Evolutionary conservation across 345 rosid genomes (phyloP).

Genomic region (Eucalyptus shirleyi): DNA sequence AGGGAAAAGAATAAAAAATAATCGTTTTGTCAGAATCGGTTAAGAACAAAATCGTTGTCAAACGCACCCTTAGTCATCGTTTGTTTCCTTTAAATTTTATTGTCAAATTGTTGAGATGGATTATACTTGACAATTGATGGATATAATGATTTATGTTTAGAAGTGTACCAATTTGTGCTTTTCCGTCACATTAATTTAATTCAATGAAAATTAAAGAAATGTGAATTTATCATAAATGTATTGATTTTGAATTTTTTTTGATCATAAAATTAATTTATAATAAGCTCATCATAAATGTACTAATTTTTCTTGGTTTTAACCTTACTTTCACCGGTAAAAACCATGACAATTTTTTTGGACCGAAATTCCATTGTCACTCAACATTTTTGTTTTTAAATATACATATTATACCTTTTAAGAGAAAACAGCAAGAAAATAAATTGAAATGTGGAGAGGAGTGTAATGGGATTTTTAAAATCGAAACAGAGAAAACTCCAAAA

Average conservation of each 20-base stretch:
- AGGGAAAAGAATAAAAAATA: no score
- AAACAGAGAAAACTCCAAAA: background rate
- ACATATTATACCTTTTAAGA: no score
- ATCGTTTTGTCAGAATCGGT: no score
- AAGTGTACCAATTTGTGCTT: fast-evolving
- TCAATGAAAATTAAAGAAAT: fast-evolving
- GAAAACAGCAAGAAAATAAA: background rate
- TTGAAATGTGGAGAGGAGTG: background rate
- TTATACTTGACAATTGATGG: fast-evolving
- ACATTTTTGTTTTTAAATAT: no score
- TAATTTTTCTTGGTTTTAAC: fast-evolving
- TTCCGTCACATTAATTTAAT: fast-evolving
- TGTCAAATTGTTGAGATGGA: fast-evolving
- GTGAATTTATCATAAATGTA: fast-evolving
- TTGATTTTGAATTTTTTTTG: fast-evolving
- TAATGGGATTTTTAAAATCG: background rate
- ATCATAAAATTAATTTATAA: no score
- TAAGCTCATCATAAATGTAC: fast-evolving
- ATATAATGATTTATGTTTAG: fast-evolving
- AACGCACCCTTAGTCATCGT: no score
- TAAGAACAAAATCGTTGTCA: no score
- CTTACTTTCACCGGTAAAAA: background rate
- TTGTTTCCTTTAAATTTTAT: no score
- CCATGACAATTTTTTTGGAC: no score
- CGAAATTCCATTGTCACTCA: background rate